Evolutionary conservation across 1,284 basidiomycete genomes (phyloP).

Genomic region (Cryptococcus sp.): DNA sequence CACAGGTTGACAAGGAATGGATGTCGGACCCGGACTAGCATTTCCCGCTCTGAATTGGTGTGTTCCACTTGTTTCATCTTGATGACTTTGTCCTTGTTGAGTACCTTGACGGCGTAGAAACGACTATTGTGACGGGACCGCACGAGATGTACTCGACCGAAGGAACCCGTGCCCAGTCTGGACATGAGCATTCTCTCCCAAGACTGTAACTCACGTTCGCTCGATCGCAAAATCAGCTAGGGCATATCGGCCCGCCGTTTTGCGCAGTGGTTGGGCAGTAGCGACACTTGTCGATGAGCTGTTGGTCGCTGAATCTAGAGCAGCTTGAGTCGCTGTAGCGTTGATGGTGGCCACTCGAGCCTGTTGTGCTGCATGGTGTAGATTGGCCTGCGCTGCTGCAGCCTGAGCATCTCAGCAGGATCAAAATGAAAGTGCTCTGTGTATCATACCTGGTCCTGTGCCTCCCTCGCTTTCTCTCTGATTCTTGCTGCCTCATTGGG

Average conservation of each 20-base stretch:
- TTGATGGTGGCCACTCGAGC: conserved; percentile 49
- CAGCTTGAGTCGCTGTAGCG: conserved; percentile 46
- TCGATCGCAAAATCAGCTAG: conserved; percentile 52
- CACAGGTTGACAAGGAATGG: conserved; percentile 97
- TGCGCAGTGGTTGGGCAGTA: conserved; percentile 38
- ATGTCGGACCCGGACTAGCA: conserved; percentile 84
- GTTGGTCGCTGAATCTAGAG: conserved; percentile 29
- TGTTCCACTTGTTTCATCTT: conserved; percentile 96
- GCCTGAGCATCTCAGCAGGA: conserved; percentile 26
- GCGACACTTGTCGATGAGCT: conserved; percentile 9
- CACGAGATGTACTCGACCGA: conserved; percentile 89
- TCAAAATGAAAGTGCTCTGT: not conserved
- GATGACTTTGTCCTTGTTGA: conserved; percentile 91
- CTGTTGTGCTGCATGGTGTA: conserved; percentile 48
- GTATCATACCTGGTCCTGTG: conserved; percentile 45
- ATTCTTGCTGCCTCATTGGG: conserved; percentile 43
- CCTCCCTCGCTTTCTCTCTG: conserved; percentile 45
- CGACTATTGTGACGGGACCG: conserved; percentile 87
- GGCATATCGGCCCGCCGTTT: conserved; percentile 53
- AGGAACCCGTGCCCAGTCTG: conserved; percentile 82
- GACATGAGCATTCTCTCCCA: not conserved
- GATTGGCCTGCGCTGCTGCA: conserved; percentile 44
- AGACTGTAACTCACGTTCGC: conserved; percentile 43
- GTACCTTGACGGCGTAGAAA: conserved; percentile 91
- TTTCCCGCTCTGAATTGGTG: conserved; percentile 90